Conservation (phyloP, 1,284 basidiomycete species). For the Cutaneotrichosporon mucoides region DNA sequence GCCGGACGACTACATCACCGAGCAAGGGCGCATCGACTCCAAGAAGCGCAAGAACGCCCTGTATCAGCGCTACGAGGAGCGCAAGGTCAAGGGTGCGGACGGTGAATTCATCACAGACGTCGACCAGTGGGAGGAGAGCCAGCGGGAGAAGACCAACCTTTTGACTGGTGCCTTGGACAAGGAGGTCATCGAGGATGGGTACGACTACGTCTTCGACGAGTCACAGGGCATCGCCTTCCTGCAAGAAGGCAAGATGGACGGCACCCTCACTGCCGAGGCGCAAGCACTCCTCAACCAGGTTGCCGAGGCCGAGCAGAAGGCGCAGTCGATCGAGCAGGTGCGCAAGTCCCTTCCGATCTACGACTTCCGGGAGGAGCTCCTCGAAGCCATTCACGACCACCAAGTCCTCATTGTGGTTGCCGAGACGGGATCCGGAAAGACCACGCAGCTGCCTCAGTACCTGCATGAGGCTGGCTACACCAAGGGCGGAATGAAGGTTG, state of each 20-base stretch:
- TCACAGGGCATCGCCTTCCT: slow-evolving; percentile 94
- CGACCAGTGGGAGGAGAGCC: slow-evolving; percentile 92
- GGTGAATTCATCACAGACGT: slow-evolving; percentile 93
- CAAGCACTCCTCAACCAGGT: slow-evolving; percentile 81
- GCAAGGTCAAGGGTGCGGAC: slow-evolving; percentile 64
- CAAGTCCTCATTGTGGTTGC: slow-evolving; percentile 90
- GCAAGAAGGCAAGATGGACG: slow-evolving; percentile 72
- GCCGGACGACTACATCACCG: slow-evolving; percentile 95
- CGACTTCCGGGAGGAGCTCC: slow-evolving; percentile 74
- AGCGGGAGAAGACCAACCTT: slow-evolving; percentile 84
- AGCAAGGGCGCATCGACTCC: slow-evolving; percentile 96
- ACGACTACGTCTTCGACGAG: slow-evolving; percentile 98
- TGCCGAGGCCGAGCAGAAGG: slow-evolving; percentile 83
- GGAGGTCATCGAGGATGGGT: slow-evolving; percentile 65
- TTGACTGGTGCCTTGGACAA: slow-evolving; percentile 86
- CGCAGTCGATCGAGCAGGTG: slow-evolving; percentile 81
- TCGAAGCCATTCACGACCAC: slow-evolving; percentile 82
- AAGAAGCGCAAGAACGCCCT: slow-evolving; percentile 93
- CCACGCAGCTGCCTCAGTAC: slow-evolving; percentile 96
- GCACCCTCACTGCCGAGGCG: slow-evolving; percentile 80
- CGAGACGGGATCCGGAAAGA: slow-evolving; percentile 95
- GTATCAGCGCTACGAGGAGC: slow-evolving; percentile 90
- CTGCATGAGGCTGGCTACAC: slow-evolving; percentile 97
- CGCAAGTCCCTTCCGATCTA: slow-evolving; percentile 89
- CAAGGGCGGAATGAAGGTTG: slow-evolving; percentile 79